These are phyloP conservation scores for Papiliotrema fonsecae DNA, from an alignment of 1,284 basidiomycete genomes.

Conservation along the genomic window DNA sequence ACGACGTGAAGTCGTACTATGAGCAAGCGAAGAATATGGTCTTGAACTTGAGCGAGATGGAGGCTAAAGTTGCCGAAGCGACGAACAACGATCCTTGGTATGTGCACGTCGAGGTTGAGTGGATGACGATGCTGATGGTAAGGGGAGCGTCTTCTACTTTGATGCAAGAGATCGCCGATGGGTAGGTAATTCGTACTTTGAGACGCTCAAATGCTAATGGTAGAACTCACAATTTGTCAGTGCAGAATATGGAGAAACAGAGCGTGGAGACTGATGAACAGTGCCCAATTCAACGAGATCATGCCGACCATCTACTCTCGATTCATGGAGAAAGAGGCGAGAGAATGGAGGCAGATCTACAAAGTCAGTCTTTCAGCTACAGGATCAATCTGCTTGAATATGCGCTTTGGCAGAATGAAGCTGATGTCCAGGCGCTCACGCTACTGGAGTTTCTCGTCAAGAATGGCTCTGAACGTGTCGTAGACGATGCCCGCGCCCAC, in stretches of 20 bases:
- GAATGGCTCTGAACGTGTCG: conserved; percentile 96
- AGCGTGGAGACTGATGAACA: conserved; percentile 35
- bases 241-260: neutral
- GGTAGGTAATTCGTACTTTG: conserved; percentile 55
- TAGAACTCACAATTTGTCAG: conserved; percentile 40
- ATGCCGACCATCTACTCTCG: conserved; percentile 96
- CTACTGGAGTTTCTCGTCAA: conserved; percentile 94
- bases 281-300: conserved; percentile 98
- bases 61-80: conserved; percentile 93
- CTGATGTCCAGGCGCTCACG: conserved; percentile 66
- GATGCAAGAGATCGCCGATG: conserved; percentile 97
- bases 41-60: conserved; percentile 93
- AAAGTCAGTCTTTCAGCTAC: conserved; percentile 58
- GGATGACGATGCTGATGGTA: conserved; percentile 9
- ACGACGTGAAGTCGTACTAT: conserved; percentile 91
- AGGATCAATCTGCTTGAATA: neutral
- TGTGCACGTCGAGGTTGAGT: conserved; percentile 23
- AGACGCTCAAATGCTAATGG: neutral
- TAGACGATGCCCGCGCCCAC: conserved; percentile 94
- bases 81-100: conserved; percentile 98
- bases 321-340: conserved; percentile 97
- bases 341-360: conserved; percentile 99
- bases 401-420: neutral
- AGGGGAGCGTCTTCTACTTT: conserved; percentile 97
- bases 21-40: conserved; percentile 71